A percentile compares a stretch with the other conserved stretches of the same genome.
Evolutionary conservation across 306 rosid genomes (phyloP).

Genomic region (Leucaena leucocephala): DNA sequence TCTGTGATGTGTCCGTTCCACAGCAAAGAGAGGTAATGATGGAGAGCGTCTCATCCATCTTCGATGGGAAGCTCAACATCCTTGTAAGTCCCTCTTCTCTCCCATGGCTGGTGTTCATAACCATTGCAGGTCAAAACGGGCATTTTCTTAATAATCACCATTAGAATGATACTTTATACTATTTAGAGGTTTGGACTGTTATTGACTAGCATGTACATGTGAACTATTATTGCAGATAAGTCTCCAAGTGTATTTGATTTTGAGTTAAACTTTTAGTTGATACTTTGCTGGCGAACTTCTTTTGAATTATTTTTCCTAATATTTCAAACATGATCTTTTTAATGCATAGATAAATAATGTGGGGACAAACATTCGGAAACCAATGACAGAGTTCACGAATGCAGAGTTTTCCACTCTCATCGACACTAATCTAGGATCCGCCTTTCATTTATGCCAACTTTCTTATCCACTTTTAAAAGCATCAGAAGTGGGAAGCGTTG

Average conservation of each 20-base stretch:
- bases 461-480: slow-evolving; percentile 71
- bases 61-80: slow-evolving; percentile 76
- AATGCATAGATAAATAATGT: slow-evolving; percentile 59
- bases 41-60: slow-evolving; percentile 56
- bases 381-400: slow-evolving; percentile 58
- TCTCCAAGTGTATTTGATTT: not conserved
- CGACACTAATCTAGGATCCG: slow-evolving; percentile 73
- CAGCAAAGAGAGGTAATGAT: slow-evolving; percentile 61
- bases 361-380: slow-evolving; percentile 79
- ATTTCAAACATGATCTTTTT: slow-evolving; percentile 17
- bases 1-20: slow-evolving; percentile 65
- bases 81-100: slow-evolving; percentile 50
- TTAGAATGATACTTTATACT: not conserved
- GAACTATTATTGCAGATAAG: not conserved
- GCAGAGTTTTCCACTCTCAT: slow-evolving; percentile 68
- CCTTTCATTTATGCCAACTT: slow-evolving; percentile 73
- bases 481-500: slow-evolving; percentile 63
- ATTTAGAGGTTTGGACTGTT: not conserved
- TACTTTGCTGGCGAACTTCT: not conserved
- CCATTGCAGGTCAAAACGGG: not conserved
- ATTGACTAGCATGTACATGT: not conserved
- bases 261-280: not conserved
- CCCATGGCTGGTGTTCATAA: slow-evolving; percentile 13
- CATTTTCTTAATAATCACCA: not conserved
- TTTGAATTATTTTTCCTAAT: not conserved